Evolutionary conservation across 257 asterid species (phyloP).

Genomic region (Gynochthodes officinalis): DNA sequence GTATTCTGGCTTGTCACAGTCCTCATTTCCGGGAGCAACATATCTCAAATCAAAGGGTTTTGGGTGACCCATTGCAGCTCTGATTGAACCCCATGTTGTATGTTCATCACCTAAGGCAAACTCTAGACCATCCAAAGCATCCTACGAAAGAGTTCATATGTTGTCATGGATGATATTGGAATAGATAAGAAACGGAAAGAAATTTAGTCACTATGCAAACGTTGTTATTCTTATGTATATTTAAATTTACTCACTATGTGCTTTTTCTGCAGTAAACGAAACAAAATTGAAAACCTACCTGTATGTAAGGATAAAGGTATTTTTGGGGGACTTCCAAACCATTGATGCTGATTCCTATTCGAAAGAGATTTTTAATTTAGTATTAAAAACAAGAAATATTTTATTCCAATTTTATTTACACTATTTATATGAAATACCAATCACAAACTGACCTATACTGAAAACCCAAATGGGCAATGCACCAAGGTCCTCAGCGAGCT

Average conservation of each 20-base stretch:
- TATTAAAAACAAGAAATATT: not conserved
- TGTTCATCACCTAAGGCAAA: conserved; percentile 76
- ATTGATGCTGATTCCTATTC: conserved; percentile 71
- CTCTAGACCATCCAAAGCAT: conserved; percentile 82
- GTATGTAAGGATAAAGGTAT: conserved; percentile 56
- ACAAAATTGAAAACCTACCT: conserved; percentile 53
- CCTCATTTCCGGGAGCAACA: conserved; percentile 94
- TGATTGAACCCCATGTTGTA: conserved; percentile 84
- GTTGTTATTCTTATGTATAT: no score
- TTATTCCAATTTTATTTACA: no score
- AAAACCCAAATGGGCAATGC: conserved; percentile 88
- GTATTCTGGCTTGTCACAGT: conserved; percentile 76
- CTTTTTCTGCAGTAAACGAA: no score
- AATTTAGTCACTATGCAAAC: no score
- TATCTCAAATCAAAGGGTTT: conserved; percentile 81
- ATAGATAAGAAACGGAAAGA: no score
- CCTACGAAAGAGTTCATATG: no score
- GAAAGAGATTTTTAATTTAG: not conserved
- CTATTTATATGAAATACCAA: no score
- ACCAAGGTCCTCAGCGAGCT: conserved; percentile 98
- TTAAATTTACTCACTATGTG: no score
- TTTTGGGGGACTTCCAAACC: conserved; percentile 74
- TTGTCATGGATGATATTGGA: no score
- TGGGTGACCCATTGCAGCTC: conserved; percentile 91
- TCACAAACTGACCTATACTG: conserved; percentile 57